These are phyloP conservation scores for Argentina anserina DNA, from an alignment of 306 rosid species.

Conservation along the genomic window DNA sequence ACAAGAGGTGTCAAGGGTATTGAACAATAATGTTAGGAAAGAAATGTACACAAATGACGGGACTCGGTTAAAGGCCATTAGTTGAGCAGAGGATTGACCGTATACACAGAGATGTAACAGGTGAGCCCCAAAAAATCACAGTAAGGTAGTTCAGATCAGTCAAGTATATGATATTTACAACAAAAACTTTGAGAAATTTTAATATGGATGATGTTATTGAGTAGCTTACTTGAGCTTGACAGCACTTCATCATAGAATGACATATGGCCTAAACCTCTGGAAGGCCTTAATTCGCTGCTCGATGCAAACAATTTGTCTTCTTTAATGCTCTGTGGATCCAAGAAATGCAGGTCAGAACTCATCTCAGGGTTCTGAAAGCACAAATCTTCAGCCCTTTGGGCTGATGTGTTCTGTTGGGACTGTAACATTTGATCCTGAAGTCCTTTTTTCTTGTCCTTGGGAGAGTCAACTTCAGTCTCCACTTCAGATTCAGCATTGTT, in stretches of 20 bases:
- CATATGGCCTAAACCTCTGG: constrained; percentile 46
- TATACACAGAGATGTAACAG: neutral
- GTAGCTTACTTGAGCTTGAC: constrained; percentile 47
- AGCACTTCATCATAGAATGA: constrained; percentile 67
- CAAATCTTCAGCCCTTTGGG: constrained; percentile 49
- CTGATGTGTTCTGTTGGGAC: constrained; percentile 42
- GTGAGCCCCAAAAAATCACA: neutral
- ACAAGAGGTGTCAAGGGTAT: neutral
- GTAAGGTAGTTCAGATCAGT: neutral
- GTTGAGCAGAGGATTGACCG: neutral
- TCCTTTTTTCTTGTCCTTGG: constrained; percentile 80
- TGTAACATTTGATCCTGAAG: constrained; percentile 49
- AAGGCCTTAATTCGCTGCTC: constrained; percentile 42
- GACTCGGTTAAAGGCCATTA: neutral
- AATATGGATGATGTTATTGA: neutral
- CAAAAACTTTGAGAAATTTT: neutral
- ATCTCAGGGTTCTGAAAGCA: constrained; percentile 66
- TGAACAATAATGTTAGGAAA: neutral
- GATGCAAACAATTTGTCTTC: constrained; percentile 51
- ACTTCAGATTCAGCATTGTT: constrained; percentile 69
- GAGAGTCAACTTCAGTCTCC: constrained; percentile 79
- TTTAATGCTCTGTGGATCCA: constrained; percentile 48
- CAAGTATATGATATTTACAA: neutral
- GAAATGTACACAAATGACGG: neutral
- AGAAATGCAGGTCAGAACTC: constrained; percentile 61